phyloP scores from a whole-genome alignment of 2,329 filamentous ascomycete species.

The Neurospora crassa region DNA sequence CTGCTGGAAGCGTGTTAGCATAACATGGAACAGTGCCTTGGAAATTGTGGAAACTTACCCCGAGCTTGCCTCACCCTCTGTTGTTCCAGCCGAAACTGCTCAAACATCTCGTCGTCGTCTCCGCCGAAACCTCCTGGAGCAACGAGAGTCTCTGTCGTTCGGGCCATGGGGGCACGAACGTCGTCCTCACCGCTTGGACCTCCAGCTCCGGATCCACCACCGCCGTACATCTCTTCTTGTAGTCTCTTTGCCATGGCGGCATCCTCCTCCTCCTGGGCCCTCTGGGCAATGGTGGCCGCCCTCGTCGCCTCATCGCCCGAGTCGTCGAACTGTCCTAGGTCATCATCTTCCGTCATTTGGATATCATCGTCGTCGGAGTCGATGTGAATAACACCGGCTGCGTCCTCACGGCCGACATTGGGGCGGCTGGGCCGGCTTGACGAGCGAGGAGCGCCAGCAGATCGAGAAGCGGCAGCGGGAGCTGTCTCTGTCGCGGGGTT shows the following conservation, averaged over 20 bases:
- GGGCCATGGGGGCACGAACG: constrained; percentile 81
- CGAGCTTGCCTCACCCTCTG: constrained; percentile 15
- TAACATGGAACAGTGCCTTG: not conserved
- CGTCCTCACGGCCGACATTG: constrained; percentile 37
- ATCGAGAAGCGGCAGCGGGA: constrained; percentile 15
- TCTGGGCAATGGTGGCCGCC: constrained; percentile 31
- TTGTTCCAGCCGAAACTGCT: constrained; percentile 49
- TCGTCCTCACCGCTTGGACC: constrained; percentile 40
- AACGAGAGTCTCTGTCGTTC: constrained; percentile 85
- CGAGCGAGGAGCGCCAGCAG: constrained; percentile 17
- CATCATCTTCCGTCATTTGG: constrained; percentile 30
- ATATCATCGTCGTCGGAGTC: constrained; percentile 65
- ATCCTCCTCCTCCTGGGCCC: constrained; percentile 69
- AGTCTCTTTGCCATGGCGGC: constrained; percentile 84
- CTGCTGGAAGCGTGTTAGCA: constrained; percentile 5
- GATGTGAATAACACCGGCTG: constrained; percentile 58
- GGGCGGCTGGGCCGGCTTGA: constrained; percentile 14
- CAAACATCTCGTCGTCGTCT: constrained; percentile 50
- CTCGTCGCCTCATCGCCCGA: constrained; percentile 29
- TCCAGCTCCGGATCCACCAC: constrained; percentile 18
- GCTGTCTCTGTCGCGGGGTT: constrained; percentile 26
- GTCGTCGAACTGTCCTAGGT: constrained; percentile 3
- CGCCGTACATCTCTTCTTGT: constrained; percentile 83
- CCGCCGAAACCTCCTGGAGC: constrained; percentile 50
- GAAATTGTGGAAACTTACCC: constrained; percentile 3